Evolutionary conservation across 1,139 yeast species (phyloP), one percentile per base, ranked within the genome.

Genomic region (Hanseniaspora gamundiae): DNA sequence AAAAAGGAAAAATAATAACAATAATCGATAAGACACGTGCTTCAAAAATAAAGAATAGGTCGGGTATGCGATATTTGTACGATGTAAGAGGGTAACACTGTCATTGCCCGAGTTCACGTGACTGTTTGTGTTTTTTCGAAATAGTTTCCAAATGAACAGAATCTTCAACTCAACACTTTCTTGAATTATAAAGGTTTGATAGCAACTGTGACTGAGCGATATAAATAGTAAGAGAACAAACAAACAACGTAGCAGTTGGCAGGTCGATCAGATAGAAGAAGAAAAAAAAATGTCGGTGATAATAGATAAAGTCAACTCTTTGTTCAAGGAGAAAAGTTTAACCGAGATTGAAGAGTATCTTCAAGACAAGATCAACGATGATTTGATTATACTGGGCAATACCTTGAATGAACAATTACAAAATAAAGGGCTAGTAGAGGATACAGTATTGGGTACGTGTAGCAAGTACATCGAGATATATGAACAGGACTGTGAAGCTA

Each of bases 401-500:
- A 11, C 20, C 2, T 33, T 33, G 22, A 49, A 51, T 6, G 29
- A 43, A 13, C 48, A 50, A 36, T 44, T 56, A 24, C 45, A 48
- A 21, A 39, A 44, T n/a, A 53, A 54, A 20, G 57, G 56, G 36
- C 47, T 17, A 17, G 16, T 33, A 9, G 16, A 33, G 3, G 36
- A 33, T 3, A 44, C 13, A 55, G 52, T 35, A 49, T 59, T 3
- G 41, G 58, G 33, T 45, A 45, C 20, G 52, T 58, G 11, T 53
- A 59, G 2, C 48, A 49, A 36, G 47, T 33, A 48, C 8, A 54
- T 57, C 6, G 46, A 45, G 6, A 24, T 35, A 2, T 39, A 59
- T 30, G 45, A 48, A 31, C 42, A 39, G 22, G 43, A 45, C 2
- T 40, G 56, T 41, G 52, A 51, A 28, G 47, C 27, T 1, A 48